Conservation (phyloP, 345 rosid genomes). For the Excoecaria cochinchinensis region DNA sequence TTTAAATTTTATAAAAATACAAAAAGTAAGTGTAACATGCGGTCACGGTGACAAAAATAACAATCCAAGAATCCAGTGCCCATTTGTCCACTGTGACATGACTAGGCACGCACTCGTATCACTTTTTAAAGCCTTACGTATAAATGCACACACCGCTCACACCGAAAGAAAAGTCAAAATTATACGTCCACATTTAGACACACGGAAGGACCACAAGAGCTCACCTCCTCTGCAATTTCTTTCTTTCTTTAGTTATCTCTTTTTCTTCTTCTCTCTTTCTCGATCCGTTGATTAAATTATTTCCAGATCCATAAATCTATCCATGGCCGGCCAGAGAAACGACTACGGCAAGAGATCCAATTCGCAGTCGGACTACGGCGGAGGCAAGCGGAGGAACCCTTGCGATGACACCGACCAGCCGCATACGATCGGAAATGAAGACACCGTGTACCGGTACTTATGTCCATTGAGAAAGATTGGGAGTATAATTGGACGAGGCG, state of each 20-base stretch:
- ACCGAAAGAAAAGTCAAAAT: not conserved
- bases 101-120: too few species aligned
- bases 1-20: too few species aligned
- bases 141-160: slow-evolving; percentile 1
- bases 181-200: not conserved
- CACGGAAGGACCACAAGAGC: not conserved
- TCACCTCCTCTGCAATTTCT: not conserved
- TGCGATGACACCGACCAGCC: slow-evolving; percentile 25
- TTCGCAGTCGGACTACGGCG: slow-evolving; percentile 30
- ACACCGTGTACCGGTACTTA: slow-evolving; percentile 34
- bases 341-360: slow-evolving; percentile 36
- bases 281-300: not conserved
- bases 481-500: slow-evolving; percentile 35
- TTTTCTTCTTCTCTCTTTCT: not conserved
- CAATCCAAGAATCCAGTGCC: too few species aligned
- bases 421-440: slow-evolving; percentile 25
- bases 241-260: not conserved
- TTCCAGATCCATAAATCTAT: not conserved
- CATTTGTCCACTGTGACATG: too few species aligned
- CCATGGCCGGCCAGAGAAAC: slow-evolving; percentile 36
- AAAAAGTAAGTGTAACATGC: too few species aligned
- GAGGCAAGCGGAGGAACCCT: slow-evolving; percentile 36
- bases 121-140: too few species aligned
- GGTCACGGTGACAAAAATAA: too few species aligned
- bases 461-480: slow-evolving; percentile 38